Percentiles rank a stretch among this genome's conserved stretches.
Evolutionary conservation across 192 early-diverging fungal species (phyloP).

Genomic region (Glomus cerebriforme): DNA sequence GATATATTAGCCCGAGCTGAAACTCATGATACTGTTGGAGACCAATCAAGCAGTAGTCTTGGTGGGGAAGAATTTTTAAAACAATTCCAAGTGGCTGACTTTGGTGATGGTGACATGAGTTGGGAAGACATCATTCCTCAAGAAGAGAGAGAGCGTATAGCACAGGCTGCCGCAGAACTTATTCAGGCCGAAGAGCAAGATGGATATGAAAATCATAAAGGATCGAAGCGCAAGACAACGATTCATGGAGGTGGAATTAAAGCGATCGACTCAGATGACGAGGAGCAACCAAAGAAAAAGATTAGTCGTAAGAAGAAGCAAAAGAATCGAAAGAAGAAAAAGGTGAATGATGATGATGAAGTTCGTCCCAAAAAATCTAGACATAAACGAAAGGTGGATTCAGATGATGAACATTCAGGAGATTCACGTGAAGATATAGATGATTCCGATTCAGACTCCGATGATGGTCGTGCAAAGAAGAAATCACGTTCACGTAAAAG

Average conservation of each 20-base stretch:
- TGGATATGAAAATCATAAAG: neutral
- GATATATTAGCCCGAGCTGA: conserved; percentile 96
- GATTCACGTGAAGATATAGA: neutral
- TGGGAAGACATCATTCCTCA: conserved; percentile 98
- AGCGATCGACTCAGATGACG: neutral
- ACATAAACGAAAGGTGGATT: neutral
- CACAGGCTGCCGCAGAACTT: conserved; percentile 19
- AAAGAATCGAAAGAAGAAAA: conserved; percentile 2
- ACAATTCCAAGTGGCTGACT: conserved; percentile 93
- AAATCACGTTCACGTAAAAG: neutral
- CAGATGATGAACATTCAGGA: neutral
- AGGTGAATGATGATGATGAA: neutral
- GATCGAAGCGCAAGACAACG: neutral
- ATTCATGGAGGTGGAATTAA: neutral
- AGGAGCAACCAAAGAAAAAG: neutral
- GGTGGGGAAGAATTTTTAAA: conserved; percentile 93
- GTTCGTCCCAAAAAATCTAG: conserved; percentile 1
- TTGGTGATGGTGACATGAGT: conserved; percentile 68
- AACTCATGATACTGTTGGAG: conserved; percentile 76
- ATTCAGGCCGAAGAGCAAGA: conserved; percentile 18
- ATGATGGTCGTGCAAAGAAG: neutral
- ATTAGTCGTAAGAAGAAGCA: neutral
- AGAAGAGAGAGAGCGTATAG: conserved; percentile 68
- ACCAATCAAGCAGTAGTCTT: conserved; percentile 57
- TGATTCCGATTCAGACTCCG: neutral